phyloP scores from a whole-genome alignment of 805 yeast species.

The Debaryomyces hansenii region DNA sequence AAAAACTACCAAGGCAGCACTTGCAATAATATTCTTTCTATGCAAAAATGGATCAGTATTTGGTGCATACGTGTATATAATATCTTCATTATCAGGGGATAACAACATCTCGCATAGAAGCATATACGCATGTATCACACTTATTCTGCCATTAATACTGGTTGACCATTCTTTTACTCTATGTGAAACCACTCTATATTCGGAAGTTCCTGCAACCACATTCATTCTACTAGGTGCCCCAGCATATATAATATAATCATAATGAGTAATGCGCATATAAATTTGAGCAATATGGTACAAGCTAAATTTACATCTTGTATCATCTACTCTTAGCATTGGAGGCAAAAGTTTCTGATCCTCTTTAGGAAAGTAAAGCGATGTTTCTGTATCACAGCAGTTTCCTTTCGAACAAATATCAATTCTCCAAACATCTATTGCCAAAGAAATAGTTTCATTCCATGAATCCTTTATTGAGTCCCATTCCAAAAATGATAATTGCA shows the following conservation, averaged over 20 bases:
- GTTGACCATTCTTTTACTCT: constrained; percentile 55
- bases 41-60: constrained; percentile 47
- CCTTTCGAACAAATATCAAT: constrained; percentile 19
- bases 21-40: constrained; percentile 42
- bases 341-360: constrained; percentile 12
- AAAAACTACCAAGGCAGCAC: constrained; percentile 50
- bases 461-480: constrained; percentile 24
- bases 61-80: constrained; percentile 47
- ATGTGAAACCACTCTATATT: constrained; percentile 47
- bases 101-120: constrained; percentile 63
- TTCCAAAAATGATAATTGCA: constrained; percentile 22
- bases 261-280: constrained; percentile 27
- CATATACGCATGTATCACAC: constrained; percentile 61
- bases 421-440: constrained; percentile 31
- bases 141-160: constrained; percentile 47
- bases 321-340: constrained; percentile 18
- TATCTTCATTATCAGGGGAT: constrained; percentile 50
- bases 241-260: constrained; percentile 29
- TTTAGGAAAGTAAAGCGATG: constrained; percentile 10
- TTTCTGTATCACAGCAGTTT: constrained; percentile 18
- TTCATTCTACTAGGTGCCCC: constrained; percentile 42
- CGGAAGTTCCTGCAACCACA: constrained; percentile 54
- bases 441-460: constrained; percentile 26
- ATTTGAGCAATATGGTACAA: constrained; percentile 29
- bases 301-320: constrained; percentile 24